Conservation (phyloP, 192 early-diverging fungal species). For the Backusella sp. region DNA sequence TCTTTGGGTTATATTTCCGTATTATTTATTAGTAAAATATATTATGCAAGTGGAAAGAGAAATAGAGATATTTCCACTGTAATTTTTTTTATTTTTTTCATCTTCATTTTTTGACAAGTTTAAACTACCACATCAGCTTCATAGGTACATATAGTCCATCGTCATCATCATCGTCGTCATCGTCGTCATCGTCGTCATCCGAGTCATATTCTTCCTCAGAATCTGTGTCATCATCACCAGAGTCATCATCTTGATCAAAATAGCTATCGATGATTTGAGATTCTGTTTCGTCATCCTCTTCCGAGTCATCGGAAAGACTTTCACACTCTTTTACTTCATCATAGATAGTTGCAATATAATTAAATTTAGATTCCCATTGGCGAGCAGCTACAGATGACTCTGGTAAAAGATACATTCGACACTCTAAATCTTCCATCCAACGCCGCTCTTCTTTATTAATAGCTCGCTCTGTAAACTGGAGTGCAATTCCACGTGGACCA, state of each 20-base stretch:
- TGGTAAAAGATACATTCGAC: conserved; percentile 31
- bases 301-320: background rate
- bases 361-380: conserved; percentile 24
- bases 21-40: background rate
- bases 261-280: conserved; percentile 10
- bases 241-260: background rate
- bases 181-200: background rate
- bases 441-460: background rate
- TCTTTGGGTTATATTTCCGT: background rate
- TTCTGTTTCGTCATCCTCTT: background rate
- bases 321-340: conserved; percentile 16
- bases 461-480: conserved; percentile 27
- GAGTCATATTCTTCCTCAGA: background rate
- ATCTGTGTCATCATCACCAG: background rate
- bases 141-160: background rate
- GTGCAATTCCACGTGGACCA: conserved; percentile 18
- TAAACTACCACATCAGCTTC: conserved; percentile 7
- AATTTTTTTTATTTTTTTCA: background rate
- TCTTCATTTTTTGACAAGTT: background rate
- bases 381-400: conserved; percentile 19
- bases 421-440: conserved; percentile 16
- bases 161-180: background rate
- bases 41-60: background rate
- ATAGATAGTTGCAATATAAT: conserved; percentile 27
- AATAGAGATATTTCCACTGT: background rate